These are phyloP conservation scores for Umbilicaria muhlenbergii DNA, from an alignment of 495 filamentous ascomycete genomes.

Conservation along the genomic window DNA sequence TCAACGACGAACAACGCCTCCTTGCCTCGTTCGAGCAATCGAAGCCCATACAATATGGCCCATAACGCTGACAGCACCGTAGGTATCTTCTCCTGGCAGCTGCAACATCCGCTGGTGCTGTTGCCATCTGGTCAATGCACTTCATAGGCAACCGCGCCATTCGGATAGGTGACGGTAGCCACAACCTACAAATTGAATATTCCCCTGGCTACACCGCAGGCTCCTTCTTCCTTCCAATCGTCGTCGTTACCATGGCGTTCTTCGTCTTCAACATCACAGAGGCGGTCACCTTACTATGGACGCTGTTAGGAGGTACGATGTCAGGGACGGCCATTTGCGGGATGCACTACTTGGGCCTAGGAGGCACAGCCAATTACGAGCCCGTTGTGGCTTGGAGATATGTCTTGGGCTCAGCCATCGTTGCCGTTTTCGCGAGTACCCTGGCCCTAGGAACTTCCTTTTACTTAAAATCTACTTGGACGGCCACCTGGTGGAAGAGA, in stretches of 20 bases:
- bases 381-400: slow-evolving; percentile 38
- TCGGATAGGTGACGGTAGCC: slow-evolving; percentile 42
- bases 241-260: slow-evolving; percentile 60
- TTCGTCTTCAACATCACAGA: slow-evolving; percentile 42
- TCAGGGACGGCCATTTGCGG: slow-evolving; percentile 63
- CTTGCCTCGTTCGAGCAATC: no score
- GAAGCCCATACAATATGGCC: not conserved
- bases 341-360: slow-evolving; percentile 84
- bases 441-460: slow-evolving; percentile 63
- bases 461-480: slow-evolving; percentile 59
- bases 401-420: slow-evolving; percentile 53
- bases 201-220: slow-evolving; percentile 53
- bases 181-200: slow-evolving; percentile 55
- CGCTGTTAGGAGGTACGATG: slow-evolving; percentile 45
- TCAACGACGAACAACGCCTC: not conserved
- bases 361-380: slow-evolving; percentile 64
- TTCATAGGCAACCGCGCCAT: slow-evolving; percentile 77
- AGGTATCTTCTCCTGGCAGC: slow-evolving; percentile 60
- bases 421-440: slow-evolving; percentile 55
- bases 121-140: slow-evolving; percentile 78
- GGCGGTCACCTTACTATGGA: slow-evolving; percentile 37
- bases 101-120: slow-evolving; percentile 63
- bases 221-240: slow-evolving; percentile 68
- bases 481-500: slow-evolving; percentile 61
- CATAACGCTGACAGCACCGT: not conserved